phyloP scores from a whole-genome alignment of 1,284 basidiomycete species.

The Fomitopsis palustris region DNA sequence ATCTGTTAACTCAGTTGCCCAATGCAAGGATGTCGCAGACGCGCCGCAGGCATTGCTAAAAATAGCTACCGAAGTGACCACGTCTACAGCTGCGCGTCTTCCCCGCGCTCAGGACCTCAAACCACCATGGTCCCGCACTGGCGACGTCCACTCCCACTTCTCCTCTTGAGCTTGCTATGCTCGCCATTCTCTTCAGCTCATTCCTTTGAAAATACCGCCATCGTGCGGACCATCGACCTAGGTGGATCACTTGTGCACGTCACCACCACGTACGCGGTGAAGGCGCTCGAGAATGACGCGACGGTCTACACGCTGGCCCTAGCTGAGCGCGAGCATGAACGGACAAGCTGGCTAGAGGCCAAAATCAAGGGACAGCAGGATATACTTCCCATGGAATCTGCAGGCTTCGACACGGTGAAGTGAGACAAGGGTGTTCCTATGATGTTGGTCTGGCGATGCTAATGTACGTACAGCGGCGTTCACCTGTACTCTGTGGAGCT shows the following conservation, averaged over 20 bases:
- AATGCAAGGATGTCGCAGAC: too few species aligned
- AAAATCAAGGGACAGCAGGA: constrained; percentile 68
- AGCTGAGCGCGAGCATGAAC: constrained; percentile 55
- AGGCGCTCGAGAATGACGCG: constrained; percentile 60
- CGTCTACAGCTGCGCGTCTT: constrained; percentile 8
- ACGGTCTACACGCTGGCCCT: constrained; percentile 72
- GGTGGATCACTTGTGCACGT: constrained; percentile 83
- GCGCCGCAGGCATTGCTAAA: not conserved
- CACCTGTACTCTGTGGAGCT: constrained; percentile 39
- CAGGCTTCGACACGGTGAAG: constrained; percentile 46
- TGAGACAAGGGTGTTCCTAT: constrained; percentile 30
- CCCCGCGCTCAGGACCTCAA: constrained; percentile 3
- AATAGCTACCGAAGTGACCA: constrained; percentile 2
- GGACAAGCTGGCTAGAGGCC: constrained; percentile 78
- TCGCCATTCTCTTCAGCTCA: constrained; percentile 34
- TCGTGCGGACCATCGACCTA: constrained; percentile 85
- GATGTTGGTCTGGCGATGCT: not conserved
- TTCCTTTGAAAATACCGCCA: constrained; percentile 82
- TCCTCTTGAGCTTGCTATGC: constrained; percentile 23
- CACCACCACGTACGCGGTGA: constrained; percentile 85
- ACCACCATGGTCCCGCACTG: constrained; percentile 31
- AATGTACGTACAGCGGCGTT: constrained; percentile 27
- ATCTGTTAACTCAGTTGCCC: too few species aligned
- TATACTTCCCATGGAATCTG: constrained; percentile 52
- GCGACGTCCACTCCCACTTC: constrained; percentile 25